Base-by-base conservation (phyloP, 2,329 filamentous ascomycete species). In the Phaeomoniella chlamydospora region DNA sequence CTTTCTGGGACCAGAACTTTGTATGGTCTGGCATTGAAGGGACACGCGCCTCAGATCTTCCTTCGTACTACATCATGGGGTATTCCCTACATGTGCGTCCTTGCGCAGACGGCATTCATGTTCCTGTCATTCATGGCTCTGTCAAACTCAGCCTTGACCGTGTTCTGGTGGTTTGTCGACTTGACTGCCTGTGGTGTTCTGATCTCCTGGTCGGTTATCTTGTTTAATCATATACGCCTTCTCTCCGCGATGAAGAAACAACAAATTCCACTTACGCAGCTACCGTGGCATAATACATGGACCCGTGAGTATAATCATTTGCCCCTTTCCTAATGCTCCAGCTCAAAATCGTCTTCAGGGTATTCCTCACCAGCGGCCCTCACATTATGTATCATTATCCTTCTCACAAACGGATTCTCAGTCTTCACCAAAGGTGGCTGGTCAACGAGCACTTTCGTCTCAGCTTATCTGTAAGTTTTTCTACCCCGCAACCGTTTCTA, bases 391-490 rank as follows among this genome's bases (percentile, higher is more conserved):
- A 58, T 75, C 17, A 53, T 80, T 29, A 77, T 84, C 40, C 57
- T 86, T 3, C 61, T 85, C 29, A 85, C 80, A 3, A 72, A 74
- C 26, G 80, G 80, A 1, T 85, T 85, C 44, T 41, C 59, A 2
- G 70, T 73, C 3, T 79, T 79, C 39, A 74, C 71, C 1, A 55
- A 55, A 22, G 73, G 73, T 2, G 67, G 71, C 39, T 78, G 73
- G 72, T 59, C 68, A 37, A 48, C 69, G 1, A 64, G 64, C 14
- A 58, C 54, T 1, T 79, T 79, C 43, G 65, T 78, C 2, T 76
- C 74, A 0, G 67, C 72, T 0, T 79, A 79, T 41, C 47, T 79
- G 68, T 78, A 65, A 57, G 59, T 79, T 0, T 2, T 14, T 3
- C 29, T 4, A 3, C 12, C 2, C 9, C 3, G 5, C 15, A 5